These are phyloP conservation scores for Boechera divaricarpa DNA, from an alignment of 345 rosid genomes.

Conservation along the genomic window DNA sequence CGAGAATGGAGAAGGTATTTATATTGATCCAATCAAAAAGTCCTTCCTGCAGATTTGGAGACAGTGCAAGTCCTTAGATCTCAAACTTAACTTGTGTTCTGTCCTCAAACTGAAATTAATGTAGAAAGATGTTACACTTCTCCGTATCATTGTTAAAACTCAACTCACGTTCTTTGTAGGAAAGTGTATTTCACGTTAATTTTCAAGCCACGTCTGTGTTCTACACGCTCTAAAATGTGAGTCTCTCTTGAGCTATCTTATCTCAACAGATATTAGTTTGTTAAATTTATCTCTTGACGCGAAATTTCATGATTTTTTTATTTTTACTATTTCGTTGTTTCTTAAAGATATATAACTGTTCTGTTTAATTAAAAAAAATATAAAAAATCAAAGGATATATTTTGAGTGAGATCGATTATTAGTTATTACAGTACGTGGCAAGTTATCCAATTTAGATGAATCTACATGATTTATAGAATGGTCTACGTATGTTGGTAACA, in stretches of 20 bases:
- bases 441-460: neutral
- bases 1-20: constrained; percentile 45
- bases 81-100: constrained; percentile 35
- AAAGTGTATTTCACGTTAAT: neutral
- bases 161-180: neutral
- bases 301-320: neutral
- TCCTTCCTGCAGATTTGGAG: constrained; percentile 65
- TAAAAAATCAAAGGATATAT: neutral
- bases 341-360: neutral
- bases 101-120: constrained; percentile 45
- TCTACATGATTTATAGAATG: neutral
- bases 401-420: neutral
- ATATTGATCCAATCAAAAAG: constrained; percentile 48
- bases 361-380: neutral
- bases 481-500: neutral
- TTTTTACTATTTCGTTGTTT: constrained; percentile 4
- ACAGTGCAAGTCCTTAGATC: constrained; percentile 45
- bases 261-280: neutral
- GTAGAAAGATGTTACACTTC: constrained; percentile 23
- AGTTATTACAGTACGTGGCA: neutral
- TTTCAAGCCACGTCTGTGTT: neutral
- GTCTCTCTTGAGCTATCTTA: constrained; percentile 17
- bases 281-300: constrained; percentile 24
- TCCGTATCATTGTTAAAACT: constrained; percentile 25
- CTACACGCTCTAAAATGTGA: constrained; percentile 19